Percentiles rank a stretch among this genome's conserved stretches.
Evolutionary conservation across 176 grass and related monocot genomes (phyloP).

Genomic region (Poa pratensis): DNA sequence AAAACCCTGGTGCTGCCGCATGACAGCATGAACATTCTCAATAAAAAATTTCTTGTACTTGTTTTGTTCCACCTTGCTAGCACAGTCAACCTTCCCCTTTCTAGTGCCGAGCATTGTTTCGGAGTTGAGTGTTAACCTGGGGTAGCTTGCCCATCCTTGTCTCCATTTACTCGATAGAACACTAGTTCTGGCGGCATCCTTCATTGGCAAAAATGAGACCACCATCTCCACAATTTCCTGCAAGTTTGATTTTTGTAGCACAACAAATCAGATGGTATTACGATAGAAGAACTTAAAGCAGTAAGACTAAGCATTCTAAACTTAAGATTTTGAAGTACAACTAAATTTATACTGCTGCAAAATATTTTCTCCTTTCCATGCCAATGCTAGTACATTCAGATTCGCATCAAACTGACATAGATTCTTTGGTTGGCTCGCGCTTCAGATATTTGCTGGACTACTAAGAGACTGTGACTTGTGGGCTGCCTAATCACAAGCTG

Average conservation of each 20-base stretch:
- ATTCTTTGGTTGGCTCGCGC: not conserved
- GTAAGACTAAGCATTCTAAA: not conserved
- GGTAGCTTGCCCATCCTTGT: constrained; percentile 5
- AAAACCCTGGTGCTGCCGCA: not conserved
- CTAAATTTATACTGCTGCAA: not conserved
- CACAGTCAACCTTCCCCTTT: not conserved
- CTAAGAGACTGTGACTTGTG: not conserved
- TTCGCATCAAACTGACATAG: not conserved
- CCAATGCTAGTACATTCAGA: not conserved
- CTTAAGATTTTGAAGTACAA: not conserved
- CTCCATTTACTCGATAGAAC: not conserved
- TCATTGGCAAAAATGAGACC: constrained; percentile 9
- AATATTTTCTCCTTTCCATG: not conserved
- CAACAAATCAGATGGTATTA: not conserved
- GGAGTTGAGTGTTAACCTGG: not conserved
- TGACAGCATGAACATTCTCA: not conserved
- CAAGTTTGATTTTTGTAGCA: not conserved
- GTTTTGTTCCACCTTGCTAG: not conserved
- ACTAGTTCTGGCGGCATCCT: not conserved
- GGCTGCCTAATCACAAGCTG: not conserved
- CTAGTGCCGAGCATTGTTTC: not conserved
- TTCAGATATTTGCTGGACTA: not conserved
- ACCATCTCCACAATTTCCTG: not conserved
- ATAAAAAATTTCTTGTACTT: constrained; percentile 6
- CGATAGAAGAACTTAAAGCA: not conserved